Evolutionary conservation across 1,284 basidiomycete genomes (phyloP).

Genomic region (Fomitopsis palustris): DNA sequence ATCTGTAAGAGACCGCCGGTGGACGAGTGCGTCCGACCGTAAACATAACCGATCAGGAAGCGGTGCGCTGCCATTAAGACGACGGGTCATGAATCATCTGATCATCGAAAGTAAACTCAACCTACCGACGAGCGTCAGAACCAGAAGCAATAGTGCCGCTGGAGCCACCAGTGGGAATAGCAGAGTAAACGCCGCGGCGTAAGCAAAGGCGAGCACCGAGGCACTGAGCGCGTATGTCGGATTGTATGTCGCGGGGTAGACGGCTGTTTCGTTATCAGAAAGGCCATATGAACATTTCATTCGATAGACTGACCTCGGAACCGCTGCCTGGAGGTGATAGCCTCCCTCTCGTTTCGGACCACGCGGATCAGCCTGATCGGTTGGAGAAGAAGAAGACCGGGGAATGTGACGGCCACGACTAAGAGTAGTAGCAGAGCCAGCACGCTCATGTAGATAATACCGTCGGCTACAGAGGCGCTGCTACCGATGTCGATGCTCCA

Average conservation of each 20-base stretch:
- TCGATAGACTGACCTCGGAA: conserved; percentile 60
- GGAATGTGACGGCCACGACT: conserved; percentile 67
- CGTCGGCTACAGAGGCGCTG: conserved; percentile 56
- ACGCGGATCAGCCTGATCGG: conserved; percentile 59
- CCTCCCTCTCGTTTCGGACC: conserved; percentile 47
- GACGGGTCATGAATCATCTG: background rate
- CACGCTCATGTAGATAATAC: conserved; percentile 66
- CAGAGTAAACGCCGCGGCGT: conserved; percentile 67
- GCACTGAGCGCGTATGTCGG: conserved; percentile 63
- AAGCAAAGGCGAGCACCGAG: conserved; percentile 64
- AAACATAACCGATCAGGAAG: conserved; percentile 73
- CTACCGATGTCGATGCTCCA: conserved; percentile 42
- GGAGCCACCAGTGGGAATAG: conserved; percentile 78
- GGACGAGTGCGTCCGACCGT: conserved; percentile 63
- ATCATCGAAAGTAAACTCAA: background rate
- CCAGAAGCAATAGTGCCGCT: conserved; percentile 61
- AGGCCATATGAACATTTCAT: background rate
- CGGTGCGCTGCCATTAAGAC: conserved; percentile 51
- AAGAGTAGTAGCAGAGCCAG: conserved; percentile 61
- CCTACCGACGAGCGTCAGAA: conserved; percentile 68
- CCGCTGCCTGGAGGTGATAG: conserved; percentile 72
- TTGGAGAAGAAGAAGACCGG: conserved; percentile 68
- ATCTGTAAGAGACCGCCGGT: conserved; percentile 71
- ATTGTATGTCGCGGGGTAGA: conserved; percentile 70
- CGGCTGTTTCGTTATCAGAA: conserved; percentile 39